Evolutionary conservation across 805 yeast species (phyloP), one percentile per base, ranked within the genome.

Genomic region (Hanseniaspora valbyensis): DNA sequence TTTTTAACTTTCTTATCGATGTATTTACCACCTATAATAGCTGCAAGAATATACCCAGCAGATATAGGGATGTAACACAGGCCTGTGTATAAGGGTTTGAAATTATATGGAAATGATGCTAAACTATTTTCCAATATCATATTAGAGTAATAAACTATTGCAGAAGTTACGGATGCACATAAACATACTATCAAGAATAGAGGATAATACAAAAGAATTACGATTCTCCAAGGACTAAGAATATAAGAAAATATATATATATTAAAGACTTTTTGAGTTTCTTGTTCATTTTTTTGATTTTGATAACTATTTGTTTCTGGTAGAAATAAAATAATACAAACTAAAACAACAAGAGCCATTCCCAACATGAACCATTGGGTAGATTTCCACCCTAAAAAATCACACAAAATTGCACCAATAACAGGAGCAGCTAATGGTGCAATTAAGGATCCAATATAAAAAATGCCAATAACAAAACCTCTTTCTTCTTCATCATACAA

Each of bases 371-470:
- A 77, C 90, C 94, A 87, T 59, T 83, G 92, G 2, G 95, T 83
- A 2, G 89, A 84, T 61, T 95, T 71, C 95, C 95, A 87, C 7
- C 86, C 86, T 80, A 87, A 83, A 10, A 71, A 70, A 39, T 73
- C 69, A 6, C 83, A 74, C 28, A 87, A 73, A 1, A 80, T 78
- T 53, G 95, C 90, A 44, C 95, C 95, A 48, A 80, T 61, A 24
- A 86, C 80, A 2, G 95, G 95, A 14, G 89, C 79, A 3, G 83
- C 55, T 44, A 87, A 69, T 0, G 95, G 95, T 0, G 92, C 95
- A 58, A 80, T 72, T 40, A 87, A 69, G 0, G 90, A 83, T 0
- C 95, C 95, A 43, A 87, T 66, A 60, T 86, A 87, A 58, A 76
- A 86, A 43, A 77, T 69, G 0, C 95, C 94, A 78, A 86, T 75